phyloP scores from a whole-genome alignment of 345 rosid species.

The Bruguiera gymnorhiza region DNA sequence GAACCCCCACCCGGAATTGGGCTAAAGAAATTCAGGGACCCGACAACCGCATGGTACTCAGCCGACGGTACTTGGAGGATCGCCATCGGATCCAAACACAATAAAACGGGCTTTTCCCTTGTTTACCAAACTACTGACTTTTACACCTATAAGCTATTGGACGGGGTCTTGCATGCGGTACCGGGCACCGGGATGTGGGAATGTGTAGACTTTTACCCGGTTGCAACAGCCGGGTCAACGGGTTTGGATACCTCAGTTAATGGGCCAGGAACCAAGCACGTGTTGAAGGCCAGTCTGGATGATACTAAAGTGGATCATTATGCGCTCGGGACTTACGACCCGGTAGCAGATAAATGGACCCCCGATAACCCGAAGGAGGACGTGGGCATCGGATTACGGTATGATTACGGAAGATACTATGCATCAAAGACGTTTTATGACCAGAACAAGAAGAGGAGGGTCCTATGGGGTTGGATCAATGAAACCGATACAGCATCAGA shows the following conservation, averaged over 20 bases:
- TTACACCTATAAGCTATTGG: slow-evolving; percentile 36
- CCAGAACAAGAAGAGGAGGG: slow-evolving; percentile 56
- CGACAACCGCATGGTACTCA: slow-evolving; percentile 76
- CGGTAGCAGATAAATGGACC: slow-evolving; percentile 54
- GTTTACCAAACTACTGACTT: slow-evolving; percentile 70
- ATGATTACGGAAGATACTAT: slow-evolving; percentile 80
- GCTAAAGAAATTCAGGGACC: slow-evolving; percentile 69
- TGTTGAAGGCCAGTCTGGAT: slow-evolving; percentile 88
- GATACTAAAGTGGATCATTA: slow-evolving; percentile 66
- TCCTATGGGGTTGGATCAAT: slow-evolving; percentile 93
- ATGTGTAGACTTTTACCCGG: slow-evolving; percentile 90
- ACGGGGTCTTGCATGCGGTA: slow-evolving; percentile 58
- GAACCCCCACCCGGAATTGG: slow-evolving; percentile 65
- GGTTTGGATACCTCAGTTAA: slow-evolving; percentile 68
- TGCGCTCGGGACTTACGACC: slow-evolving; percentile 76
- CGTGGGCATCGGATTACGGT: slow-evolving; percentile 74
- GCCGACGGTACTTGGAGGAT: slow-evolving; percentile 66
- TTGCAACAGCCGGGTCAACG: slow-evolving; percentile 40
- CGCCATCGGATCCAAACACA: slow-evolving; percentile 60
- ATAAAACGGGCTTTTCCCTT: slow-evolving; percentile 58
- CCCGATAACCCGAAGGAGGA: slow-evolving; percentile 76
- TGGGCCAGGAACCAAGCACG: slow-evolving; percentile 72
- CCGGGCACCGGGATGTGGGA: slow-evolving; percentile 99
- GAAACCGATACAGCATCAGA: slow-evolving; percentile 74
- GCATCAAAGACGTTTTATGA: slow-evolving; percentile 93